Base-by-base conservation (phyloP, 2,329 filamentous ascomycete genomes). In the Alternaria sp. region DNA sequence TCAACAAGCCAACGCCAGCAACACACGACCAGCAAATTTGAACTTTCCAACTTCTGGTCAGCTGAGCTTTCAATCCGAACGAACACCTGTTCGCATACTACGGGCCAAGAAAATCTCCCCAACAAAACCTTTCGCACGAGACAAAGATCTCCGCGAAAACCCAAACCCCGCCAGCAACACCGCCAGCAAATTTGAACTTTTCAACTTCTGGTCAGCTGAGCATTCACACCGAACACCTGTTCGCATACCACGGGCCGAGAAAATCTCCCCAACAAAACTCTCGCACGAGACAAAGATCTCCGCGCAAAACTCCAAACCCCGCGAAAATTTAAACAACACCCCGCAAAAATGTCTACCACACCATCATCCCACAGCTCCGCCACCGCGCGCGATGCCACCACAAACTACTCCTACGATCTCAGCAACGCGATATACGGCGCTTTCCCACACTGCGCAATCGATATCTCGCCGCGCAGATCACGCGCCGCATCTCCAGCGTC, bases 401-500 rank as follows among this genome's bases (percentile, higher is more conserved):
- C 55, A 61, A 37, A 51, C 26, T 62, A 59, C 61, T 44, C 23
- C 56, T 67, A 63, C 63, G 58, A 73, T 44, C 63, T 67, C 12
- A 64, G 66, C 37, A 64, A 67, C 46, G 64, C 63, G 25, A 55
- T 69, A 57, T 71, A 71, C 50, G 66, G 63, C 46, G 51, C 56
- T n/a, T 60, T 68, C 21, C 69, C 70, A 23, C 69, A 66, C 66
- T 62, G 64, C 65, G 68, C 66, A 41, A 55, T 64, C n/a, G 55
- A 60, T 55, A 59, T 61, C 4, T 61, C 66, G 46, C 51, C 60
- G 30, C 58, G 59, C 55, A 26, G 60, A 55, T 62, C 65, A 56
- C 51, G 61, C 62, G 64, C 65, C 30, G 15, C 61, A 6, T 64
- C 67, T 11, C 61, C 61, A 56, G 23, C 21, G 14, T 30, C n/a